phyloP scores from a whole-genome alignment of 2,329 filamentous ascomycete genomes.

The Neonectria faginata region DNA sequence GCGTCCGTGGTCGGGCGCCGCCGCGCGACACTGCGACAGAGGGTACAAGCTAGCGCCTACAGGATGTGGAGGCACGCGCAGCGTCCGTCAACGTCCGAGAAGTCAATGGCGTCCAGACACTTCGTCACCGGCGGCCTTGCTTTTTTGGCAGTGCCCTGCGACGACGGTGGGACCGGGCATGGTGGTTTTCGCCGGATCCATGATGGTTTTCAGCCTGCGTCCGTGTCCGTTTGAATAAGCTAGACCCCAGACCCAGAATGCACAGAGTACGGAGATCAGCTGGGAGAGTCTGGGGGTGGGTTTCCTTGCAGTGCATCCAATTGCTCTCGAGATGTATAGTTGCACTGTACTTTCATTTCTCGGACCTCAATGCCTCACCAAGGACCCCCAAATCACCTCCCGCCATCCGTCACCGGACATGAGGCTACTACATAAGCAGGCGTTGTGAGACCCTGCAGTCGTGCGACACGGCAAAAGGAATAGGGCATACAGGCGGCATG shows the following conservation, averaged over 20 bases:
- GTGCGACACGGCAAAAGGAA: conserved; percentile 19
- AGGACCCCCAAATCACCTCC: background rate
- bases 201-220: conserved; percentile 11
- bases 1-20: conserved; percentile 4
- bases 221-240: conserved; percentile 4
- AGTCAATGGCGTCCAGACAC: background rate
- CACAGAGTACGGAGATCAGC: conserved; percentile 2
- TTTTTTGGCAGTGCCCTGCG: background rate
- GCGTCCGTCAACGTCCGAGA: background rate
- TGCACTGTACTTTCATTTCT: background rate
- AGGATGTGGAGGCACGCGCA: background rate
- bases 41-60: background rate
- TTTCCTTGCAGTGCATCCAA: background rate
- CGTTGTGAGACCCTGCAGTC: background rate
- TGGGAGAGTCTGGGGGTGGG: conserved; percentile 20
- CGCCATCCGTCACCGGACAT: conserved; percentile 23
- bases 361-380: background rate
- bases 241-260: conserved; percentile 18
- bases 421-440: conserved; percentile 11
- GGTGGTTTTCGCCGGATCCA: conserved; percentile 8
- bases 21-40: background rate
- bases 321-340: background rate
- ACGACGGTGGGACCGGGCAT: conserved; percentile 3
- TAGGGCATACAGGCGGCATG: conserved; percentile 9
- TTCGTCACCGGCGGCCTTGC: conserved; percentile 1